Evolutionary conservation across 2,329 filamentous ascomycete species (phyloP).

Genomic region (Penicillium sp.): DNA sequence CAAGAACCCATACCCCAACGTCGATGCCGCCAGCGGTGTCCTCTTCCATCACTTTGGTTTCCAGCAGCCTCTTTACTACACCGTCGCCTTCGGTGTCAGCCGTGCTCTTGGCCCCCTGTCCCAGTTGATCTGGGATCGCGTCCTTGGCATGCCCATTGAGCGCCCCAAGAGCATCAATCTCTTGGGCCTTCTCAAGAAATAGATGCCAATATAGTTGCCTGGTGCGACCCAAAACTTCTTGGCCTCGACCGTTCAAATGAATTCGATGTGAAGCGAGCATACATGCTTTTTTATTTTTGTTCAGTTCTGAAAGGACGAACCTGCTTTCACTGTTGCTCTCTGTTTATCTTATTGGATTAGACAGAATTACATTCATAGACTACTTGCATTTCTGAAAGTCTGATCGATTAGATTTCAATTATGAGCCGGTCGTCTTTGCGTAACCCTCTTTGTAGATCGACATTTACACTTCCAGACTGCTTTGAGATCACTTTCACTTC

Average conservation of each 20-base stretch:
- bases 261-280: constrained; percentile 3
- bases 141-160: constrained; percentile 92
- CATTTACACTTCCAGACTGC: background rate
- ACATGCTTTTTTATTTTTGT: background rate
- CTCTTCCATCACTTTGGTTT: constrained; percentile 98
- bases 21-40: constrained; percentile 88
- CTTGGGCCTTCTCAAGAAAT: constrained; percentile 70
- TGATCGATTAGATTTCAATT: background rate
- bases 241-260: background rate
- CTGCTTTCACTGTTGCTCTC: background rate
- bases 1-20: constrained; percentile 96
- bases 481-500: background rate
- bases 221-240: background rate
- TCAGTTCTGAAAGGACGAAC: background rate
- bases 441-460: background rate
- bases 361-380: background rate
- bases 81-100: constrained; percentile 65
- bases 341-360: background rate
- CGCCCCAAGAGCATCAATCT: constrained; percentile 97
- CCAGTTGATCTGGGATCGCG: constrained; percentile 94
- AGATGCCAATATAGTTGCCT: constrained; percentile 2
- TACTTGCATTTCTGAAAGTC: background rate
- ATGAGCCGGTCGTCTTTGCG: background rate
- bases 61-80: constrained; percentile 95
- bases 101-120: constrained; percentile 79